Evolutionary conservation across 495 filamentous ascomycete species (phyloP).

Genomic region (Penicillium argentinense): DNA sequence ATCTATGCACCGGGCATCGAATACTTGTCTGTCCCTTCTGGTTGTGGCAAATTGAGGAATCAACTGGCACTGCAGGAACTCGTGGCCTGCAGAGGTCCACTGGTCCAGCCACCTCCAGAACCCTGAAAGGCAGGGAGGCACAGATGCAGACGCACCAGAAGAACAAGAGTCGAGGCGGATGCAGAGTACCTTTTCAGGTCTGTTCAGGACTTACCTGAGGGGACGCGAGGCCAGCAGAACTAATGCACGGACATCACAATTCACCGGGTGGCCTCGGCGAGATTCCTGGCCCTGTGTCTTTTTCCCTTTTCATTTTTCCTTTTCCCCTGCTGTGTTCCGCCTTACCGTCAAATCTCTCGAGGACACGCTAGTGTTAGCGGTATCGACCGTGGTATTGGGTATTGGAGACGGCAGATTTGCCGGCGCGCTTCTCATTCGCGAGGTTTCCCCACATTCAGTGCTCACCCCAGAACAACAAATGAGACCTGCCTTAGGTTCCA

Average conservation of each 20-base stretch:
- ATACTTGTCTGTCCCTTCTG: background rate
- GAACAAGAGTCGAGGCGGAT: no score
- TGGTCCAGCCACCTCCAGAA: conserved; percentile 3
- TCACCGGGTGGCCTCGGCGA: background rate
- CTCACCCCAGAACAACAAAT: conserved; percentile 9
- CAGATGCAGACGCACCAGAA: background rate
- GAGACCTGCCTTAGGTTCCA: conserved; percentile 12
- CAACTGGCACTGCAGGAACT: conserved; percentile 7
- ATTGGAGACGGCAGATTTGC: conserved; percentile 1
- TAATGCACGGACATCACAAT: conserved; percentile 11
- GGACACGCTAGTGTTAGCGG: conserved; percentile 1
- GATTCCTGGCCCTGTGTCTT: conserved; percentile 1
- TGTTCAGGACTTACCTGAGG: no score
- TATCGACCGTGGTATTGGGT: conserved; percentile 8
- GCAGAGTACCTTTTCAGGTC: no score
- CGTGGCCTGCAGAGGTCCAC: conserved; percentile 5
- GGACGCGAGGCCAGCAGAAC: background rate
- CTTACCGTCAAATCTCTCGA: conserved; percentile 1
- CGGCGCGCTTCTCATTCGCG: conserved; percentile 18
- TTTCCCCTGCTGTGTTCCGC: conserved; percentile 7
- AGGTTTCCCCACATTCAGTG: conserved; percentile 26
- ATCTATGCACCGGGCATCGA: conserved; percentile 1
- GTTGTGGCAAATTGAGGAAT: background rate
- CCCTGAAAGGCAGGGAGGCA: conserved; percentile 1
- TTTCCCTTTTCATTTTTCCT: no score